These are phyloP conservation scores for Ricinus communis DNA, from an alignment of 345 rosid genomes.

Conservation along the genomic window DNA sequence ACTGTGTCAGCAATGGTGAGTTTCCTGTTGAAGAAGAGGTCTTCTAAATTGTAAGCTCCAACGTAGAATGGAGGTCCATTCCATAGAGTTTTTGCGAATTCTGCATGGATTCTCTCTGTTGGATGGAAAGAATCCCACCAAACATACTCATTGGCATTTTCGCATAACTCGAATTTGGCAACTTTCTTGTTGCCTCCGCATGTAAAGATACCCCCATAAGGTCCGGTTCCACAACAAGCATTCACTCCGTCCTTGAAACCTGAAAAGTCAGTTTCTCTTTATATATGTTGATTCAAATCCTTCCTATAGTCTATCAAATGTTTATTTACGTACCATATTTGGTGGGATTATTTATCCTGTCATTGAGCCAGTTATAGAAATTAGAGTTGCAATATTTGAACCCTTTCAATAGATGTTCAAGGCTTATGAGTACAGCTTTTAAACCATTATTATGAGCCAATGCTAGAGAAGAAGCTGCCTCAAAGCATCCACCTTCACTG, in stretches of 20 bases:
- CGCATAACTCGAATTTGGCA: slow-evolving; percentile 34
- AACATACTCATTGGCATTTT: slow-evolving; percentile 32
- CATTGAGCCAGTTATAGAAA: slow-evolving; percentile 39
- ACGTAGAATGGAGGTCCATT: slow-evolving; percentile 25
- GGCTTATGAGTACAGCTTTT: slow-evolving; percentile 31
- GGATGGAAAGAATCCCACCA: slow-evolving; percentile 67
- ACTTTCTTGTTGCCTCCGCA: slow-evolving; percentile 43
- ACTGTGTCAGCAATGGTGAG: slow-evolving; percentile 40
- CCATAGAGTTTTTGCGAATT: slow-evolving; percentile 42
- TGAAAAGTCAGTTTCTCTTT: not conserved
- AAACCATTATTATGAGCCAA: slow-evolving; percentile 47
- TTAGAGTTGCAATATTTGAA: slow-evolving; percentile 48
- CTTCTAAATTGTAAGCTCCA: slow-evolving; percentile 37
- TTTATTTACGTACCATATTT: slow-evolving; percentile 32
- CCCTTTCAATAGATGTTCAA: slow-evolving; percentile 31
- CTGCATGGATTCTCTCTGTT: slow-evolving; percentile 43
- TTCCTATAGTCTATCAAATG: too few species aligned
- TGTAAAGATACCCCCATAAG: slow-evolving; percentile 34
- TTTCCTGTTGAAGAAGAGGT: slow-evolving; percentile 37
- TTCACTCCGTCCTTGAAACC: slow-evolving; percentile 48
- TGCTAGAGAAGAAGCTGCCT: slow-evolving; percentile 48
- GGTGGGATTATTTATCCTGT: slow-evolving; percentile 39
- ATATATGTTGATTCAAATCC: too few species aligned
- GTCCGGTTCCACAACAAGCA: slow-evolving; percentile 54
- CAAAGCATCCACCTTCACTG: slow-evolving; percentile 42